Percentiles rank a stretch among this genome's conserved stretches.
phyloP scores from a whole-genome alignment of 2,329 filamentous ascomycete genomes.

The Alternaria ventricosa region DNA sequence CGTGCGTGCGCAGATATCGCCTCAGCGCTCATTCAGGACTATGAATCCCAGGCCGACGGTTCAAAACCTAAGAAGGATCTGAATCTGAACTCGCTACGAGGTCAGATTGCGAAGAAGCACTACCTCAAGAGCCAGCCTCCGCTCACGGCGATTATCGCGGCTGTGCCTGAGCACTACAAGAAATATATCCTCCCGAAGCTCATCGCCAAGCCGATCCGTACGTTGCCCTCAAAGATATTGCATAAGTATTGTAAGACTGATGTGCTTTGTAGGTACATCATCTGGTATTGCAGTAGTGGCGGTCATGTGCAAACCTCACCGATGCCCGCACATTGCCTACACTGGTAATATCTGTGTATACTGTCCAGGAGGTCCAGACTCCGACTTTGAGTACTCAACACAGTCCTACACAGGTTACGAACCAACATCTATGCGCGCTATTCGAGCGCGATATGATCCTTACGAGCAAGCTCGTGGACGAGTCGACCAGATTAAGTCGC shows the following conservation, averaged over 20 bases:
- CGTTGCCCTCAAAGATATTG: conserved; percentile 34
- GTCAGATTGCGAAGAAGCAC: conserved; percentile 92
- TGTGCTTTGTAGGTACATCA: conserved; percentile 71
- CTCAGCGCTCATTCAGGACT: conserved; percentile 90
- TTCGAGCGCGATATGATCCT: conserved; percentile 94
- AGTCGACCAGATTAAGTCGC: conserved; percentile 93
- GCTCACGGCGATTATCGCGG: conserved; percentile 94
- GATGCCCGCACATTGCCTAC: conserved; percentile 97
- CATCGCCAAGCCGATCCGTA: conserved; percentile 94
- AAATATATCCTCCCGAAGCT: conserved; percentile 97
- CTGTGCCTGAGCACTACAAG: conserved; percentile 99
- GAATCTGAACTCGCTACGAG: conserved; percentile 87
- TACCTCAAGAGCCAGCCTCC: conserved; percentile 86
- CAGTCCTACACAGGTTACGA: conserved; percentile 99
- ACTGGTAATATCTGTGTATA: conserved; percentile 99
- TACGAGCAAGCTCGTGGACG: conserved; percentile 96
- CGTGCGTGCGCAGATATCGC: conserved; percentile 95
- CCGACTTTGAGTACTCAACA: conserved; percentile 98
- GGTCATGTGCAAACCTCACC: conserved; percentile 99
- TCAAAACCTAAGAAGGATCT: conserved; percentile 80
- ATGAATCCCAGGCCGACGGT: conserved; percentile 78
- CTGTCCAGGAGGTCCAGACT: conserved; percentile 95
- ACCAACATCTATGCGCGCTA: conserved; percentile 97
- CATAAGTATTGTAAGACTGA: conserved; percentile 2
- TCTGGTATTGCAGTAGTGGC: conserved; percentile 98